Evolutionary conservation across 208 protist species (phyloP), one percentile per base, ranked within the genome.

Genomic region (Crithidia bombi): DNA sequence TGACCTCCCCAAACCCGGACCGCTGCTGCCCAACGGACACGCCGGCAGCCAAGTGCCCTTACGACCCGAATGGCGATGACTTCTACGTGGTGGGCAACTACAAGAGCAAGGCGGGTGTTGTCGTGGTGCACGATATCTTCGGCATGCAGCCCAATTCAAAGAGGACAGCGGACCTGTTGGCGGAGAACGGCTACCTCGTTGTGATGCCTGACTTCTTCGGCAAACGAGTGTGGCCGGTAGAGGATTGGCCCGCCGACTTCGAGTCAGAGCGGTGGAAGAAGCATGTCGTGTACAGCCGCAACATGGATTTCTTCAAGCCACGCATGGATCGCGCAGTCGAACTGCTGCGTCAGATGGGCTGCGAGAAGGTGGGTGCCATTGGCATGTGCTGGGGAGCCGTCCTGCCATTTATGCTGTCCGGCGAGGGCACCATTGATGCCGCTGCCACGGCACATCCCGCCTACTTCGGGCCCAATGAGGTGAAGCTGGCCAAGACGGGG

Each of bases 151-250:
- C 73, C 41, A 85, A 81, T 70, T 73, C 82, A 11, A 85, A 83
- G 63, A 75, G 69, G 32, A 64, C 82, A 28, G 68, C 73, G 5
- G 87, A 92, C 61, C 15, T 59, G 25, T 62, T 92, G 5, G 83
- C 76, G n/a, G 55, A 26, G 44, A 56, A 68, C 3, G 83, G 81
- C 39, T 88, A 77, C 68, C 72, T 87, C 21, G 84, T 85, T 5
- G 69, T 88, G 41, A 75, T 82, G 72, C 87, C 87, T 4, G 83
- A 92, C 67, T 92, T 87, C 68, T 81, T 86, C 33, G 58, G 65
- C 14, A 50, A 38, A 0, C 33, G 32, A 2, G 56, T 67, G 30
- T 90, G 87, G 87, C 49, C 65, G 6, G 52, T 64, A 38, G 54
- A 26, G 23, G 41, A 78, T 11, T 90, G 65, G 69, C 84, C 78